Conservation (phyloP, 805 yeast genomes). For the Yarrowia sp. region DNA sequence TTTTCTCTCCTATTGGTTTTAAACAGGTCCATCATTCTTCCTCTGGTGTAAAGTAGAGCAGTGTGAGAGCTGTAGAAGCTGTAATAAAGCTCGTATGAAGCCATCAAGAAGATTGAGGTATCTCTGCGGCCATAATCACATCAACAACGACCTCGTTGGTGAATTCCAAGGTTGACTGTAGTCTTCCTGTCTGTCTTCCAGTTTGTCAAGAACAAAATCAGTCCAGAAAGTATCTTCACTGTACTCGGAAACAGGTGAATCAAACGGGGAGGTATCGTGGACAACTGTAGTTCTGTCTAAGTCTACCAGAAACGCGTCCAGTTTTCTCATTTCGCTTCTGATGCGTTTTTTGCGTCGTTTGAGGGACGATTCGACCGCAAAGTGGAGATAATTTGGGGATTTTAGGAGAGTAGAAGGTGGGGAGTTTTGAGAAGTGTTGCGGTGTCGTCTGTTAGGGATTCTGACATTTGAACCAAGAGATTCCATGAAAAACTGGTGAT, state of each 20-base stretch:
- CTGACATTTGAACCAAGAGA: neutral
- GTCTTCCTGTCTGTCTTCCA: too few relatives aligned
- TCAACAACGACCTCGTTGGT: neutral
- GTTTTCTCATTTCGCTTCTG: neutral
- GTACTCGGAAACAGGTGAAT: neutral
- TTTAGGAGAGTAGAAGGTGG: neutral
- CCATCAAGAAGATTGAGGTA: too few relatives aligned
- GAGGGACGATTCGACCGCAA: neutral
- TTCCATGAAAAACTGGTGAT: neutral
- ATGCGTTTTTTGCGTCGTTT: neutral
- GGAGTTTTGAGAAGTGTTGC: neutral
- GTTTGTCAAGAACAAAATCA: neutral
- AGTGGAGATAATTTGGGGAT: neutral
- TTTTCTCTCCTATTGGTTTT: too few relatives aligned
- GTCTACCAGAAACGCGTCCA: neutral
- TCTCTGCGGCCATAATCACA: neutral
- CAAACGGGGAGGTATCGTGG: neutral
- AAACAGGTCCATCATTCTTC: too few relatives aligned
- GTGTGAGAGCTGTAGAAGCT: too few relatives aligned
- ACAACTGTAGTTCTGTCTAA: neutral
- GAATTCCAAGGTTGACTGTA: too few relatives aligned
- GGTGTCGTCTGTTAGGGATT: neutral
- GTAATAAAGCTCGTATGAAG: too few relatives aligned
- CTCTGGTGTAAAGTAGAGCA: too few relatives aligned
- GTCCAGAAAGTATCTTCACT: neutral